Evolutionary conservation across 805 yeast species (phyloP).

Genomic region (Candida krabiensis): DNA sequence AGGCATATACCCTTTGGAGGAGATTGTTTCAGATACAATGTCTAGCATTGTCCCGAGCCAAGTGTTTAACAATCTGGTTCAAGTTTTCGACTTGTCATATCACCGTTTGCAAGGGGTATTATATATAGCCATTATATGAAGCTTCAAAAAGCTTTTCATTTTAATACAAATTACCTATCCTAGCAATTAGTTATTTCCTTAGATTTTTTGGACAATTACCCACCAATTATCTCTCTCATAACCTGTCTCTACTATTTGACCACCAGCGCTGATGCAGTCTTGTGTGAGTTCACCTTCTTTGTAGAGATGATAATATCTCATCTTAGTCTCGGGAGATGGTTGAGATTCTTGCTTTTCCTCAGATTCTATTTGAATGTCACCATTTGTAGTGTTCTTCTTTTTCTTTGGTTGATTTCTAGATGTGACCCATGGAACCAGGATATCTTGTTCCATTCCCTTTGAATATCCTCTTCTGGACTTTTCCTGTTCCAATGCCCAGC

Average conservation of each 20-base stretch:
- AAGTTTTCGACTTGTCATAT: too few relatives aligned
- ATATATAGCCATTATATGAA: too few relatives aligned
- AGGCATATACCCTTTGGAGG: too few relatives aligned
- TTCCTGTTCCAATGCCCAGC: slow-evolving; percentile 96
- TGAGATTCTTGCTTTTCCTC: slow-evolving; percentile 20
- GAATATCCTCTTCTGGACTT: slow-evolving; percentile 86
- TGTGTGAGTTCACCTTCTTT: slow-evolving; percentile 76
- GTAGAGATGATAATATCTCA: slow-evolving; percentile 88
- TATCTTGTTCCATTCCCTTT: slow-evolving; percentile 90
- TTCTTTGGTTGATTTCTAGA: slow-evolving; percentile 47
- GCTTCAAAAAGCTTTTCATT: too few relatives aligned
- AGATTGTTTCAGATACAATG: too few relatives aligned
- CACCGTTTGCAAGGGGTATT: too few relatives aligned
- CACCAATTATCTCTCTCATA: slow-evolving; percentile 97
- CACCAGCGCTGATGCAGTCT: slow-evolving; percentile 74
- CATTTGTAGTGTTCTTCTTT: slow-evolving; percentile 26
- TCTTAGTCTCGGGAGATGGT: slow-evolving; percentile 53
- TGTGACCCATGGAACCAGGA: slow-evolving; percentile 93
- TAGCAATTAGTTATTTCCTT: too few relatives aligned
- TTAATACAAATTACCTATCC: too few relatives aligned
- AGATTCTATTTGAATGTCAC: too few relatives aligned
- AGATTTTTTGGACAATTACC: slow-evolving; percentile 47
- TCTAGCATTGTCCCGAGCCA: too few relatives aligned
- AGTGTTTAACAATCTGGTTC: too few relatives aligned
- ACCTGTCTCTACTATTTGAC: slow-evolving; percentile 63